phyloP scores from a whole-genome alignment of 495 filamentous ascomycete genomes.

The Aspergillus sparsus region DNA sequence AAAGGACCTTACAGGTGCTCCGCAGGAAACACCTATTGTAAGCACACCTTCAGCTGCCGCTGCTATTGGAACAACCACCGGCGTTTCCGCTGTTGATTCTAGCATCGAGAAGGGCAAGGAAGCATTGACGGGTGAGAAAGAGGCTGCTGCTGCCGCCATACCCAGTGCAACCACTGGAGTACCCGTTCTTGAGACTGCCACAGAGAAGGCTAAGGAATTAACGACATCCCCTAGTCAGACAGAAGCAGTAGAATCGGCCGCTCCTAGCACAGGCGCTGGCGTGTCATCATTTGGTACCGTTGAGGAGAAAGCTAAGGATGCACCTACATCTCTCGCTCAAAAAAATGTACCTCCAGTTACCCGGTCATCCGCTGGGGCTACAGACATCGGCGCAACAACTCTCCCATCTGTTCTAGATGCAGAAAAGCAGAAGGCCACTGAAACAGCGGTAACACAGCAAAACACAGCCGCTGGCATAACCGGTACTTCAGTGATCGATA shows the following conservation, averaged over 20 bases:
- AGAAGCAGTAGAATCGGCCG: neutral
- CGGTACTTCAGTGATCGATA: too few relatives aligned
- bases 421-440: neutral
- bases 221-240: too few relatives aligned
- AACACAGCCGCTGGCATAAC: too few relatives aligned
- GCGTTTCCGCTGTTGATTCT: neutral
- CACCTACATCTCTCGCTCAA: neutral
- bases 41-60: conserved; percentile 8
- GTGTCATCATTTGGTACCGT: neutral
- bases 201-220: too few relatives aligned
- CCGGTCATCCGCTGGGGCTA: neutral
- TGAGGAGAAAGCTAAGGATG: conserved; percentile 1
- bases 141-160: neutral
- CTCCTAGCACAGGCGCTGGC: neutral
- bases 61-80: neutral
- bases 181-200: too few relatives aligned
- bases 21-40: conserved; percentile 3
- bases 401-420: neutral
- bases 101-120: conserved; percentile 6
- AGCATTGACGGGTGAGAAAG: neutral
- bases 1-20: conserved; percentile 5
- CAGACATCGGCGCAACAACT: neutral
- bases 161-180: too few relatives aligned
- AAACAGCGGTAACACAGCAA: neutral
- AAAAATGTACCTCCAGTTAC: neutral